Base-by-base conservation (phyloP, 345 rosid genomes). In the Arabidopsis arenosa region DNA sequence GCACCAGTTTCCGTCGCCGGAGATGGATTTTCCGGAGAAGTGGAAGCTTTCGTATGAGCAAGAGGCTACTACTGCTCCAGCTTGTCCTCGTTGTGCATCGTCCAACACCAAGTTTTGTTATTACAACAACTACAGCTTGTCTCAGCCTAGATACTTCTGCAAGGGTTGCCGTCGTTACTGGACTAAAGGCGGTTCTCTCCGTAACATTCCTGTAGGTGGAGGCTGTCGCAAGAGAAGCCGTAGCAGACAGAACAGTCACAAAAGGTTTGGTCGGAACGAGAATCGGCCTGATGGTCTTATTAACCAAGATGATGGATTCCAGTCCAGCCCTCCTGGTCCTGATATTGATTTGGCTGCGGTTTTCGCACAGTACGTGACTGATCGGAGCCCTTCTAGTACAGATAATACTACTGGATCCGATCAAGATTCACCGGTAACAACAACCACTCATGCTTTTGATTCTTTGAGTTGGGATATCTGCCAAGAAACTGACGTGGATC, bases 21-120 rank as follows among this genome's bases (percentile, higher is more conserved):
- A 78, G 68, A 66, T 66, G 7, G 81, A 78, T 7, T 47, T 63
- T 41, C 60, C 81, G 13, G 73, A 4, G 13, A 78, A 78, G 10
- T 78, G 81, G 77, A 78, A 59, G 68, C 73, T 72, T 54, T 12
- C 86, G 23, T 72, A 79, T n/a, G 73, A 44, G 7, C 85, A 89
- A 10, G 88, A 89, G 56, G 33, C 64, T 57, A 68, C 70, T 33
- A 68, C 75, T 33, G 93, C 89, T 17, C 97, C 96, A 2, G 80
- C 82, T 44, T 93, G 98, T 68, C 98, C 98, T 15, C 93, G 98
- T 1, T 93, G 98, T 57, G 87, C 93, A 17, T 93, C 98, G 28
- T 13, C 96, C 39, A 86, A 91, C 84, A 93, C 98, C 67, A 93
- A 90, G 71, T 93, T 90, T 76, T 93, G 97, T 77, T 90, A 93